phyloP scores from a whole-genome alignment of 2,329 filamentous ascomycete species.

The Monosporascus sp. region DNA sequence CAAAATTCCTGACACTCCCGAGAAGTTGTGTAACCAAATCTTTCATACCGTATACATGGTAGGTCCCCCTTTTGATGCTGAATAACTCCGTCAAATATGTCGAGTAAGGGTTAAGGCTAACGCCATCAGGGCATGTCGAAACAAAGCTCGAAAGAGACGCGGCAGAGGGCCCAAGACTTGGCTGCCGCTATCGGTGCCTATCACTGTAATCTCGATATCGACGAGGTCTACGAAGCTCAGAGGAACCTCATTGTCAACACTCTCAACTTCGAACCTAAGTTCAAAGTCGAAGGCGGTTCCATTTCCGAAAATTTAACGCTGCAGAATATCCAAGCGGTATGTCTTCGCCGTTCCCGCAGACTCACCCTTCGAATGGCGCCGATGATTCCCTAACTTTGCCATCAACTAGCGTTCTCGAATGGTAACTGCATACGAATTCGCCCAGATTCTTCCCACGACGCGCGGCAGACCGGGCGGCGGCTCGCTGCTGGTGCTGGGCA shows the following conservation, averaged over 20 bases:
- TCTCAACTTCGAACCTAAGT: constrained; percentile 49
- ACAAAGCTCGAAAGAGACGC: constrained; percentile 61
- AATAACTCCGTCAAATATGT: neutral
- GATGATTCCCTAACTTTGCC: neutral
- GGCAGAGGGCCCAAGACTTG: constrained; percentile 59
- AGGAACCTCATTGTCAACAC: constrained; percentile 53
- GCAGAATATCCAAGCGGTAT: constrained; percentile 60
- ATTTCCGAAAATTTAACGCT: constrained; percentile 57
- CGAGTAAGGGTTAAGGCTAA: neutral
- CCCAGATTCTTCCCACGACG: constrained; percentile 56
- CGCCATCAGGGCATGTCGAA: constrained; percentile 51
- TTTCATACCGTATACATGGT: constrained; percentile 58
- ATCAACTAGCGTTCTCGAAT: constrained; percentile 42
- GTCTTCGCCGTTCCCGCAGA: too few species aligned
- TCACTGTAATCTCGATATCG: constrained; percentile 70
- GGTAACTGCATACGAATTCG: constrained; percentile 60
- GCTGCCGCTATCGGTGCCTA: constrained; percentile 60
- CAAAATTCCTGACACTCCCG: constrained; percentile 44
- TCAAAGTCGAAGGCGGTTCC: constrained; percentile 60
- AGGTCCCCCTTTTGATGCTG: neutral
- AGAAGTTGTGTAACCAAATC: constrained; percentile 51
- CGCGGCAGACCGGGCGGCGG: constrained; percentile 51
- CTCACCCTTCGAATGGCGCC: neutral
- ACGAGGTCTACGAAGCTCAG: constrained; percentile 57
- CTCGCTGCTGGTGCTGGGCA: constrained; percentile 61